Percentiles rank a stretch among this genome's conserved stretches.
These are phyloP conservation scores for Skeletonema marinoi DNA, from an alignment of 108 stramenopile genomes.

Conservation along the genomic window DNA sequence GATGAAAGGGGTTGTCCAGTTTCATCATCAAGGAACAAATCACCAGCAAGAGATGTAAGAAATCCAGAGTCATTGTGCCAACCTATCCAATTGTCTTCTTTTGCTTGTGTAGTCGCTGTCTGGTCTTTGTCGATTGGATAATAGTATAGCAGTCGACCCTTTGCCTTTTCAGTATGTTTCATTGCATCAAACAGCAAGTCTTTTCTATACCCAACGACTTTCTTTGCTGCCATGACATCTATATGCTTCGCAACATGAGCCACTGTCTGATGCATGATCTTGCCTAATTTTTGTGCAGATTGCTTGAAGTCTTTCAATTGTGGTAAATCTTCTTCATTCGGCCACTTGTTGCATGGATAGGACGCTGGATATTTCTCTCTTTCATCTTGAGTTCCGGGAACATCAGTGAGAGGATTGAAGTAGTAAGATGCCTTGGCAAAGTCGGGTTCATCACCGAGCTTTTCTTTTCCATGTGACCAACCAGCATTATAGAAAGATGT, in stretches of 20 bases:
- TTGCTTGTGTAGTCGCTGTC: neutral
- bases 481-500: conserved; percentile 88
- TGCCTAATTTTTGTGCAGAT: conserved; percentile 67
- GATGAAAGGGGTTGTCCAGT: conserved; percentile 55
- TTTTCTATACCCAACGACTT: conserved; percentile 33
- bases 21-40: conserved; percentile 77
- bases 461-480: conserved; percentile 93
- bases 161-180: conserved; percentile 84
- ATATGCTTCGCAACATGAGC: conserved; percentile 67
- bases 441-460: conserved; percentile 86
- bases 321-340: conserved; percentile 60
- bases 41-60: conserved; percentile 89
- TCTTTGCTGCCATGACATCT: conserved; percentile 57
- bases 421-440: conserved; percentile 88
- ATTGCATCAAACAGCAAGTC: conserved; percentile 59
- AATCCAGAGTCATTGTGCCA: conserved; percentile 95
- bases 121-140: conserved; percentile 69
- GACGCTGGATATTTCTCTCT: conserved; percentile 74
- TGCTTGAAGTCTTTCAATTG: conserved; percentile 56
- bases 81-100: conserved; percentile 89
- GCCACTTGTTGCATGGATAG: conserved; percentile 92
- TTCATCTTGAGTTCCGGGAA: conserved; percentile 78
- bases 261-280: conserved; percentile 75
- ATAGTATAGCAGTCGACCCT: conserved; percentile 91
- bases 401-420: conserved; percentile 84